phyloP scores from a whole-genome alignment of 345 rosid species.

The Syzygium jambos region DNA sequence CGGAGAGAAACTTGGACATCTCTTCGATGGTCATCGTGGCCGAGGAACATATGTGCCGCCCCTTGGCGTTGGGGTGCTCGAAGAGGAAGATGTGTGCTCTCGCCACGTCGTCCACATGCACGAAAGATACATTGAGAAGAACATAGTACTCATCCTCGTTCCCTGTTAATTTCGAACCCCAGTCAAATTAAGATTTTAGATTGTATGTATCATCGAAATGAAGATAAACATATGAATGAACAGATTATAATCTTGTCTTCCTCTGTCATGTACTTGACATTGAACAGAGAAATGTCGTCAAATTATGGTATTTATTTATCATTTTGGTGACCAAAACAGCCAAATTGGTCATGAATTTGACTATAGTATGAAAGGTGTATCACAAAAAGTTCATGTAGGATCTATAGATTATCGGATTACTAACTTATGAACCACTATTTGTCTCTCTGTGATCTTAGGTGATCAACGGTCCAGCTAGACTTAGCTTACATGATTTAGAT shows the following conservation, averaged over 20 bases:
- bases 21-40: slow-evolving; percentile 3
- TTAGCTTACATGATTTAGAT: not conserved
- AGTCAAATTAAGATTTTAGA: not conserved
- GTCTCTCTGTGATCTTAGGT: not conserved
- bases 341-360: not conserved
- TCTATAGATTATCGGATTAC: too few species aligned
- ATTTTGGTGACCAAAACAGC: not conserved
- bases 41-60: slow-evolving; percentile 31
- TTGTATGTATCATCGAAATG: not conserved
- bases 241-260: not conserved
- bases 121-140: slow-evolving; percentile 3
- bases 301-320: not conserved
- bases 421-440: not conserved
- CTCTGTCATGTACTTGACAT: not conserved
- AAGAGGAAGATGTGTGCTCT: slow-evolving; percentile 34
- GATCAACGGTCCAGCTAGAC: not conserved
- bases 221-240: not conserved
- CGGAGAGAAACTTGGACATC: slow-evolving; percentile 13
- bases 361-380: not conserved
- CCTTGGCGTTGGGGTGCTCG: slow-evolving; percentile 24
- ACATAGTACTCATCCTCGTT: not conserved
- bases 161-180: not conserved
- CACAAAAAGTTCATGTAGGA: too few species aligned
- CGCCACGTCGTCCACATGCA: slow-evolving; percentile 30
- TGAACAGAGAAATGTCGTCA: not conserved